Evolutionary conservation across 805 yeast species (phyloP).

Genomic region (Monosporozyma servazzii): DNA sequence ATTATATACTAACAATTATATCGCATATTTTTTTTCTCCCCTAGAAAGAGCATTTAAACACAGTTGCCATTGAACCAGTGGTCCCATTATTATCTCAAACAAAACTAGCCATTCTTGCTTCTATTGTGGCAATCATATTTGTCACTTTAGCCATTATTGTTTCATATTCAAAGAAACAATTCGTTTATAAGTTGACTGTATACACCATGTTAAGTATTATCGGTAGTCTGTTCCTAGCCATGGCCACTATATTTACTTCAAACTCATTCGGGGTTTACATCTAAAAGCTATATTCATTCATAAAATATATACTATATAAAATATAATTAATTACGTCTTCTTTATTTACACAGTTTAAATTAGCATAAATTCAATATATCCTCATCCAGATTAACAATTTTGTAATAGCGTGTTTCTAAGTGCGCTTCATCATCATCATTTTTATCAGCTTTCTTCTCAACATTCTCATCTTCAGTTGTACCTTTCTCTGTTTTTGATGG

Average conservation of each 20-base stretch:
- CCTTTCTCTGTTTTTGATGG: neutral
- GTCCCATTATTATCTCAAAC: slow-evolving; percentile 20
- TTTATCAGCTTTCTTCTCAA: neutral
- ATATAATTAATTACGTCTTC: neutral
- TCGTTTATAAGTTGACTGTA: slow-evolving; percentile 14
- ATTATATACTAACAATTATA: slow-evolving; percentile 1
- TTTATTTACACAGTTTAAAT: neutral
- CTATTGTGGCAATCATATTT: slow-evolving; percentile 12
- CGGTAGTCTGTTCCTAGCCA: slow-evolving; percentile 32
- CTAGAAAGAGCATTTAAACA: neutral
- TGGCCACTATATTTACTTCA: slow-evolving; percentile 34
- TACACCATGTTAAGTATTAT: slow-evolving; percentile 20
- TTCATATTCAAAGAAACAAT: slow-evolving; percentile 10
- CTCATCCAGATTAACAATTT: slow-evolving; percentile 36
- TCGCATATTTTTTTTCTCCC: neutral
- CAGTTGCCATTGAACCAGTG: slow-evolving; percentile 9
- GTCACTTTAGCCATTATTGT: slow-evolving; percentile 14
- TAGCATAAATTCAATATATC: slow-evolving; percentile 33
- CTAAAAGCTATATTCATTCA: slow-evolving; percentile 6
- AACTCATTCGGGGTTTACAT: slow-evolving; percentile 41
- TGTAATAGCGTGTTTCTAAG: slow-evolving; percentile 21
- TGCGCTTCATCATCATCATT: slow-evolving; percentile 7
- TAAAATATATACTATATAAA: neutral
- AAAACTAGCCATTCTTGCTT: slow-evolving; percentile 15
- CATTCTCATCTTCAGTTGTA: neutral